Percentiles rank a stretch among this genome's conserved stretches.
Evolutionary conservation across 2,329 filamentous ascomycete species (phyloP).

Genomic region (Beauveria asiatica): DNA sequence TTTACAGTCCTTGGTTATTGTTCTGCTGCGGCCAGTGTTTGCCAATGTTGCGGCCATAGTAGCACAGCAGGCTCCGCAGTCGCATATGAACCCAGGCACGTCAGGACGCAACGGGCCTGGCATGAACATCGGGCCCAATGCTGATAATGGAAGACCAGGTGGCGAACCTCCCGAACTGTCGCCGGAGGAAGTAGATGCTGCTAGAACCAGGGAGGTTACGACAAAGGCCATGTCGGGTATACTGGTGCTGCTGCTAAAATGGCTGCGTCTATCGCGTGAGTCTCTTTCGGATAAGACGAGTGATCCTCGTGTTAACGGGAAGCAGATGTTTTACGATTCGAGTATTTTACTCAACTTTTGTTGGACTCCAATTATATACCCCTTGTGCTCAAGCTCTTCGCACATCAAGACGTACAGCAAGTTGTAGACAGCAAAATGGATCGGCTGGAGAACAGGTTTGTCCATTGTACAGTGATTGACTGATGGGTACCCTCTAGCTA

Average conservation of each 20-base stretch:
- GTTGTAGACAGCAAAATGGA: conserved; percentile 81
- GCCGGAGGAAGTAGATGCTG: conserved; percentile 72
- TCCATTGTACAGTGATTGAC: conserved; percentile 17
- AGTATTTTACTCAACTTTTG: conserved; percentile 87
- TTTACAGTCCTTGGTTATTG: conserved; percentile 86
- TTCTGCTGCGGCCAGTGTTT: conserved; percentile 80
- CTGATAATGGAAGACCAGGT: conserved; percentile 15
- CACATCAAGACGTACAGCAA: conserved; percentile 87
- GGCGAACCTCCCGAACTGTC: conserved; percentile 39
- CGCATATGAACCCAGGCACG: conserved; percentile 36
- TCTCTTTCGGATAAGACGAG: conserved; percentile 13
- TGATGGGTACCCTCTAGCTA: neutral
- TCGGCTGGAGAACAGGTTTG: conserved; percentile 69
- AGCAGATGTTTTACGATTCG: conserved; percentile 84
- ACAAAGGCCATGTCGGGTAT: conserved; percentile 88
- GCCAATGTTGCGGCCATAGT: conserved; percentile 82
- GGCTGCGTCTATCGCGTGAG: conserved; percentile 91
- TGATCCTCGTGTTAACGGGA: conserved; percentile 13
- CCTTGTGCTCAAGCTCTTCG: conserved; percentile 84
- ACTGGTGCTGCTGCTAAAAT: conserved; percentile 81
- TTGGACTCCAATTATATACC: conserved; percentile 94
- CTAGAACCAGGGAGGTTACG: conserved; percentile 76
- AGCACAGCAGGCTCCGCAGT: conserved; percentile 45
- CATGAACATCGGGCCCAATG: conserved; percentile 29
- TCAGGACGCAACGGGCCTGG: conserved; percentile 30